phyloP scores from a whole-genome alignment of 208 protist genomes.

The Crithidia thermophila region DNA sequence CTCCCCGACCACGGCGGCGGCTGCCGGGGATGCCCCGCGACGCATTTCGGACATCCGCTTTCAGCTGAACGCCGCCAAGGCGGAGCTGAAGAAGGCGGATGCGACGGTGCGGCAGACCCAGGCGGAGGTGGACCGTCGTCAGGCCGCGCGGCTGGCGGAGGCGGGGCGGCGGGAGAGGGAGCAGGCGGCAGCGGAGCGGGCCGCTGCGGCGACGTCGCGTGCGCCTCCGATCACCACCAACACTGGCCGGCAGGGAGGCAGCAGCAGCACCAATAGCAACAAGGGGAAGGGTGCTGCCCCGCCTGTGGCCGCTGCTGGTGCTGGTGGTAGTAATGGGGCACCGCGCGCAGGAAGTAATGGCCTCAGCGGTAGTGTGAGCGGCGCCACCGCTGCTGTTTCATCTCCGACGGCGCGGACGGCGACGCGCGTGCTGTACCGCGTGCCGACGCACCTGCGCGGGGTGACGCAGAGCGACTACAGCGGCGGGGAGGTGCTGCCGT shows the following conservation, averaged over 20 bases:
- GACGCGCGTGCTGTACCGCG: slow-evolving; percentile 24
- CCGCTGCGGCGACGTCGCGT: background rate
- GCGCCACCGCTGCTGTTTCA: background rate
- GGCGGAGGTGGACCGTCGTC: slow-evolving; percentile 40
- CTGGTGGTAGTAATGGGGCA: background rate
- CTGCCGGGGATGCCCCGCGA: background rate
- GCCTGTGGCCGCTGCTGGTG: background rate
- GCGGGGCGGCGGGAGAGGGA: slow-evolving; percentile 25
- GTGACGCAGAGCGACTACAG: slow-evolving; percentile 51
- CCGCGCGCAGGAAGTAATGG: background rate
- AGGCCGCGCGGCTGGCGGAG: slow-evolving; percentile 37
- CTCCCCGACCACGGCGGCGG: background rate
- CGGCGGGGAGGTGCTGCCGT: slow-evolving; percentile 66
- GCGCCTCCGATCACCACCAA: background rate
- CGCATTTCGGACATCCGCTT: slow-evolving; percentile 33
- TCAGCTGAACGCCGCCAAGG: slow-evolving; percentile 41
- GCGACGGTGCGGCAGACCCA: slow-evolving; percentile 44
- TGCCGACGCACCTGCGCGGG: slow-evolving; percentile 27
- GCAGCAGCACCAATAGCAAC: background rate
- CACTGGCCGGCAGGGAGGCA: background rate
- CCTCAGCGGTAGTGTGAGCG: background rate
- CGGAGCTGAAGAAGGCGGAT: slow-evolving; percentile 41
- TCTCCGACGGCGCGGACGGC: background rate
- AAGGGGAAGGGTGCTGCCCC: background rate
- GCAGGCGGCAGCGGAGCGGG: slow-evolving; percentile 7